These are phyloP conservation scores for Spatholobus suberectus DNA, from an alignment of 306 rosid genomes.

Conservation along the genomic window DNA sequence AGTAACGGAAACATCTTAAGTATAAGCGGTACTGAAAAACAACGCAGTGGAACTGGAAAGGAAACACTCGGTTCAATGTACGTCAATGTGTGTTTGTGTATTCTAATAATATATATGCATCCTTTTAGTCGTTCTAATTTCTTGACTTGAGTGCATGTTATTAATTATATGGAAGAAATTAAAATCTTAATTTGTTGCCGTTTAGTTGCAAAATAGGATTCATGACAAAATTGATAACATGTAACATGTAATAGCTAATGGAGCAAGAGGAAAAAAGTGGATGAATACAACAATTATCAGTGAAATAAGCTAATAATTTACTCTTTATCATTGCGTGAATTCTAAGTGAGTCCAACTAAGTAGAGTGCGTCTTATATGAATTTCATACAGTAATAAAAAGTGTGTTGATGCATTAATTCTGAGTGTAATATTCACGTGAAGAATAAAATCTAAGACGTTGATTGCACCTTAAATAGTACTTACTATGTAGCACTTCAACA, in stretches of 20 bases:
- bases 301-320: no score
- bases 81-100: neutral
- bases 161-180: no score
- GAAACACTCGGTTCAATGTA: neutral
- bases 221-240: no score
- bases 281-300: no score
- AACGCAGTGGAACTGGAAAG: neutral
- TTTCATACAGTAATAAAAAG: no score
- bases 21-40: neutral
- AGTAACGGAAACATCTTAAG: neutral
- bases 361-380: neutral
- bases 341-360: neutral
- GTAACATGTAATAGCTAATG: no score
- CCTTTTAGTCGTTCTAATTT: neutral
- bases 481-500: conserved; percentile 6
- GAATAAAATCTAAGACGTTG: neutral
- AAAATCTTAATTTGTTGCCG: neutral
- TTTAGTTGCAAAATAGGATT: neutral
- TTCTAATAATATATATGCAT: no score
- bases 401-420: neutral
- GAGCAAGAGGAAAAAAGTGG: no score
- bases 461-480: neutral
- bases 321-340: neutral
- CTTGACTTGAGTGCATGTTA: neutral
- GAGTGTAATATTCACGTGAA: neutral